These are phyloP conservation scores for Albugo laibachii DNA, from an alignment of 352 stramenopile species.

Conservation along the genomic window DNA sequence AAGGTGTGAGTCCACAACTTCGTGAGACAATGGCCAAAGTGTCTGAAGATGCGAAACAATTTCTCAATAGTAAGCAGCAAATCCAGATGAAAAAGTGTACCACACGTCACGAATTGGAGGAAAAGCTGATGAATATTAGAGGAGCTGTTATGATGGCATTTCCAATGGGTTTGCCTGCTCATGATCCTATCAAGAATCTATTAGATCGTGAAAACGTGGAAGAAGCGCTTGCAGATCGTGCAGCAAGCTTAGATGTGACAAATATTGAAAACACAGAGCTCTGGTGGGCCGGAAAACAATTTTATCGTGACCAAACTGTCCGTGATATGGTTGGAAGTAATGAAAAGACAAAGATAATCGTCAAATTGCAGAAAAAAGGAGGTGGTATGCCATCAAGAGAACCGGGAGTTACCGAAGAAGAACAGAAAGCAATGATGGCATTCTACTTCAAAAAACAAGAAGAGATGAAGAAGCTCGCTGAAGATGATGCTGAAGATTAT, in stretches of 20 bases:
- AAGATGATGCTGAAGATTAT: constrained; percentile 90
- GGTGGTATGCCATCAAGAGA: constrained; percentile 69
- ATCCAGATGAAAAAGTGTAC: constrained; percentile 41
- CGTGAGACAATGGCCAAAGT: constrained; percentile 57
- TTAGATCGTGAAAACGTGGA: constrained; percentile 52
- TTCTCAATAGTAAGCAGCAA: constrained; percentile 45
- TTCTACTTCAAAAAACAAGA: constrained; percentile 89
- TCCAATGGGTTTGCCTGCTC: constrained; percentile 84
- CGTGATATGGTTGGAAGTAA: constrained; percentile 87
- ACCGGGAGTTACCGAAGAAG: constrained; percentile 80
- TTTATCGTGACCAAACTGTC: constrained; percentile 77
- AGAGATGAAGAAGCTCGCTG: constrained; percentile 58
- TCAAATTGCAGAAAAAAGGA: constrained; percentile 83
- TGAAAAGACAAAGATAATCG: constrained; percentile 87
- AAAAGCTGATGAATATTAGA: constrained; percentile 86
- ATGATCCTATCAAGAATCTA: constrained; percentile 74
- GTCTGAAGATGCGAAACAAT: constrained; percentile 46
- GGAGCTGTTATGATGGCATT: constrained; percentile 88
- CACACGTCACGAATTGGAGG: constrained; percentile 38
- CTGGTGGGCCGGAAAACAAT: constrained; percentile 93
- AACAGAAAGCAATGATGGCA: constrained; percentile 94
- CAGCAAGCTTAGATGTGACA: constrained; percentile 57
- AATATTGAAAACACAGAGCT: constrained; percentile 75
- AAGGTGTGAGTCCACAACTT: constrained; percentile 72
- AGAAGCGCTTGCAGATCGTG: constrained; percentile 35